A percentile compares a stretch with the other conserved stretches of the same genome.
These are phyloP conservation scores for Austroboletus niveus DNA, from an alignment of 1,284 basidiomycete genomes.

Conservation along the genomic window DNA sequence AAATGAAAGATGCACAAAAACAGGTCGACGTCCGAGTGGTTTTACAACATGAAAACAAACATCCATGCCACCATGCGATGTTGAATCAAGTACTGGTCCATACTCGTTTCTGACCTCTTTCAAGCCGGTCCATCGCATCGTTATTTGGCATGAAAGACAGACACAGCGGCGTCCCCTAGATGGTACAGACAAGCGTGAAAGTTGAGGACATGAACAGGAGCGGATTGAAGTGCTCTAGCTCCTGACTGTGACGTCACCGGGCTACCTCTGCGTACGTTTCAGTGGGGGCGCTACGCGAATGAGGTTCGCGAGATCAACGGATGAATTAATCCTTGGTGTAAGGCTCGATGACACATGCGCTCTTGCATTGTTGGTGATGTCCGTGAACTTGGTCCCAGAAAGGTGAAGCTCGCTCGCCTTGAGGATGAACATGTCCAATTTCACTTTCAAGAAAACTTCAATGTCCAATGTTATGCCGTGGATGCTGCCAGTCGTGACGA, in stretches of 20 bases:
- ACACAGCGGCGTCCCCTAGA: not conserved
- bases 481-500: conserved; percentile 21
- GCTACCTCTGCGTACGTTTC: conserved; percentile 10
- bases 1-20: conserved; percentile 29
- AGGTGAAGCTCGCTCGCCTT: conserved; percentile 12
- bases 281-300: conserved; percentile 6
- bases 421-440: conserved; percentile 1
- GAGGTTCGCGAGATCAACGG: not conserved
- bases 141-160: conserved; percentile 11
- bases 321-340: conserved; percentile 11
- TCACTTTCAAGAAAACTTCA: conserved; percentile 6
- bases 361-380: not conserved
- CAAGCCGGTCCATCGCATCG: conserved; percentile 10
- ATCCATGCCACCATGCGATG: conserved; percentile 3
- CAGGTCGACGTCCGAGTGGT: conserved; percentile 16
- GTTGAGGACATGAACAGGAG: conserved; percentile 14
- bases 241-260: conserved; percentile 1
- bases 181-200: conserved; percentile 23
- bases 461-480: conserved; percentile 17
- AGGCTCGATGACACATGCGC: conserved; percentile 16
- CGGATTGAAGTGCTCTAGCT: conserved; percentile 16
- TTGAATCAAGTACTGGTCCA: conserved; percentile 13
- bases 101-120: not conserved
- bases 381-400: conserved; percentile 11
- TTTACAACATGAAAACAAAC: conserved; percentile 19